Conservation (phyloP, 176 grass and related monocot genomes). For the Hordeum vulgare region MorexV3_pseudomolecules_assembly NC_058521.1:517362836-517363335, state of each 20-base stretch:
- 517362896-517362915: conserved; percentile 21
- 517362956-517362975: background rate
- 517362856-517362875: conserved; percentile 8
- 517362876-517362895: conserved; percentile 10
- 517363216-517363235: background rate
- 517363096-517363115: background rate
- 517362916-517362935: conserved; percentile 16
- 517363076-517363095: background rate
- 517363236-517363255: background rate
- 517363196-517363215: background rate
- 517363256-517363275: background rate
- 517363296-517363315: conserved; percentile 24
- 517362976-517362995: background rate
- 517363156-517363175: background rate
- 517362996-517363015: background rate
- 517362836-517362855: conserved; percentile 15
- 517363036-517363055: background rate
- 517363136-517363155: background rate
- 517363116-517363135: background rate
- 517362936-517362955: background rate
- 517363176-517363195: background rate
- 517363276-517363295: background rate
- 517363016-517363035: background rate
- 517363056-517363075: background rate
- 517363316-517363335: background rate